These are phyloP conservation scores for Phialocephala sp. DNA, from an alignment of 2,329 filamentous ascomycete species.

Conservation along the genomic window DNA sequence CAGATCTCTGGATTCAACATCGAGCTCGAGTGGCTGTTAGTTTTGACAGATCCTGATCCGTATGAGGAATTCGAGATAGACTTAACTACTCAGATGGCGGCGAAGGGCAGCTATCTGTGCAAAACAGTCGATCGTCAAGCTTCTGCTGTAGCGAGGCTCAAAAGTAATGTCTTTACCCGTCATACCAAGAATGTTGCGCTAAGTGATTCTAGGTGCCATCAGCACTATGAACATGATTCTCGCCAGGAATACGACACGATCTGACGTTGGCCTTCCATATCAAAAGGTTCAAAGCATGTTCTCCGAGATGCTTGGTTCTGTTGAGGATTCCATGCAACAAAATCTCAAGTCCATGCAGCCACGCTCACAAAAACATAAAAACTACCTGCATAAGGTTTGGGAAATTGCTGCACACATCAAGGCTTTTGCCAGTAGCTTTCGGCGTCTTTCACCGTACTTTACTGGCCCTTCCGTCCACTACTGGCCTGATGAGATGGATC, in stretches of 20 bases:
- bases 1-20: constrained; percentile 45
- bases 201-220: constrained; percentile 22
- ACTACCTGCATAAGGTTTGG: constrained; percentile 36
- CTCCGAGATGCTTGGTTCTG: constrained; percentile 32
- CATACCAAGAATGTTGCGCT: not conserved
- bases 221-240: constrained; percentile 29
- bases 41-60: constrained; percentile 55
- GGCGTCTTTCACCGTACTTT: constrained; percentile 38
- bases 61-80: constrained; percentile 38
- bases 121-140: constrained; percentile 9
- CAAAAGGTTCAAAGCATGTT: constrained; percentile 28
- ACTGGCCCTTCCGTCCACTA: constrained; percentile 34
- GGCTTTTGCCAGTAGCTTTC: constrained; percentile 37
- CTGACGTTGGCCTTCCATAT: constrained; percentile 23
- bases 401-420: constrained; percentile 34
- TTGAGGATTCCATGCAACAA: constrained; percentile 37
- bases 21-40: constrained; percentile 58
- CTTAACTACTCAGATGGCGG: constrained; percentile 48
- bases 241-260: constrained; percentile 21
- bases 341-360: constrained; percentile 33
- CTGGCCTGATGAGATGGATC: constrained; percentile 40
- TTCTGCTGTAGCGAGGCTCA: constrained; percentile 7
- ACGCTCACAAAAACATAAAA: constrained; percentile 26
- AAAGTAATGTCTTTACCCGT: not conserved
- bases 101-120: constrained; percentile 26